These are phyloP conservation scores for Coemansia sp. DNA, from an alignment of 192 early-diverging fungal species.

Conservation along the genomic window DNA sequence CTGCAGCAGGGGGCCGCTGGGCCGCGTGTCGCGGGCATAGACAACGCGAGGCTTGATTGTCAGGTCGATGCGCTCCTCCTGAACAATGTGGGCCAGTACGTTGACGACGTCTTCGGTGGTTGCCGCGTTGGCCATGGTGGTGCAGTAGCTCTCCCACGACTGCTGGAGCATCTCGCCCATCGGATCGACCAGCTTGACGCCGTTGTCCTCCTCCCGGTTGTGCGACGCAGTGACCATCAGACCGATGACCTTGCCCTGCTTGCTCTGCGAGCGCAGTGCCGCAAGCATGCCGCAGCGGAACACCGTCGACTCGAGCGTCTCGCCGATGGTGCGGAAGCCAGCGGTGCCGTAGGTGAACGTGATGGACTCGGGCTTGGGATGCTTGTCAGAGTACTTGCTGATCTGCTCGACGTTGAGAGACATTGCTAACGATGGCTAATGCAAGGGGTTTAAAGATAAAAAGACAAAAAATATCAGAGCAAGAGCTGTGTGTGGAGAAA, in stretches of 20 bases:
- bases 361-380: conserved; percentile 64
- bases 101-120: conserved; percentile 61
- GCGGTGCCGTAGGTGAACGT: conserved; percentile 92
- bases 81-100: conserved; percentile 63
- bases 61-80: conserved; percentile 68
- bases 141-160: conserved; percentile 92
- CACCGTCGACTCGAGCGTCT: conserved; percentile 87
- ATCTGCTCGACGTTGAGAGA: conserved; percentile 28
- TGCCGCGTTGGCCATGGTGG: conserved; percentile 81
- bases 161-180: conserved; percentile 97
- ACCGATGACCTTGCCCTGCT: conserved; percentile 82
- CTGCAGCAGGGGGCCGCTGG: conserved; percentile 81
- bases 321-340: conserved; percentile 92
- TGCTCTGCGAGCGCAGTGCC: conserved; percentile 84
- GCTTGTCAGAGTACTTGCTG: conserved; percentile 56
- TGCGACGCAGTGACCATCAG: conserved; percentile 99
- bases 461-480: background rate
- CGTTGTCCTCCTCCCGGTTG: conserved; percentile 97
- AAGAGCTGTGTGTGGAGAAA: background rate
- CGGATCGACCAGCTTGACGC: conserved; percentile 97
- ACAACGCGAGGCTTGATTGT: conserved; percentile 68
- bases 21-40: conserved; percentile 91
- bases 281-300: conserved; percentile 92
- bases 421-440: conserved; percentile 7
- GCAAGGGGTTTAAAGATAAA: background rate